A percentile compares a stretch with the other conserved stretches of the same genome.
Conservation (phyloP, 1,284 basidiomycete species). For the Marasmius sp. region DNA sequence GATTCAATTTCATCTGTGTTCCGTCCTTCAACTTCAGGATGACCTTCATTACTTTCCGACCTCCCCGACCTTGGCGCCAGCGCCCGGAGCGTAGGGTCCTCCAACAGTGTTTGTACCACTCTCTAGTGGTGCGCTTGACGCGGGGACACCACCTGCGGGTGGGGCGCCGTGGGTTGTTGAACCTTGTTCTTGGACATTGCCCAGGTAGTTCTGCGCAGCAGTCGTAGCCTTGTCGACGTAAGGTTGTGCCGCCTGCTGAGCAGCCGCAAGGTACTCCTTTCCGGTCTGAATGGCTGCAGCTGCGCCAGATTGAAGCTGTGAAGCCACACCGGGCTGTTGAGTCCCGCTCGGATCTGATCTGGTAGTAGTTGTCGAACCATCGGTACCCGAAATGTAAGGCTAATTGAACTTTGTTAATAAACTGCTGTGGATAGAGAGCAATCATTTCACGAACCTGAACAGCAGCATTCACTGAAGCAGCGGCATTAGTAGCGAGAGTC, state of each 20-base stretch:
- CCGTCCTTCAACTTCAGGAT: neutral
- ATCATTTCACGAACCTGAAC: constrained; percentile 44
- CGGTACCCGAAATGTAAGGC: constrained; percentile 32
- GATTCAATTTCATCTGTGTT: neutral
- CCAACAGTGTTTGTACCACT: constrained; percentile 37
- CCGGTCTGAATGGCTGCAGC: constrained; percentile 36
- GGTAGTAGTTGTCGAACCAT: constrained; percentile 16
- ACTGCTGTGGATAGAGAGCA: neutral
- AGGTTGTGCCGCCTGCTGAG: constrained; percentile 38
- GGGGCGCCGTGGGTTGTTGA: constrained; percentile 11
- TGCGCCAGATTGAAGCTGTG: constrained; percentile 35
- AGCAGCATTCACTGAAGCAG: constrained; percentile 31
- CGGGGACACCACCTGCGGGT: constrained; percentile 28
- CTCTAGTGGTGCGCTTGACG: constrained; percentile 42
- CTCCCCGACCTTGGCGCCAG: constrained; percentile 19
- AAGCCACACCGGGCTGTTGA: constrained; percentile 18
- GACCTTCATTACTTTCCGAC: neutral
- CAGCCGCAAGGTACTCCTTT: constrained; percentile 40
- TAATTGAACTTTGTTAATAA: constrained; percentile 12
- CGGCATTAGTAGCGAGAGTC: constrained; percentile 39
- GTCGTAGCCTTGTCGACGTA: constrained; percentile 23
- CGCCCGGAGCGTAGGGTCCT: constrained; percentile 32
- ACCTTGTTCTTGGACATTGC: constrained; percentile 22
- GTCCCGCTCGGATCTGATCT: neutral
- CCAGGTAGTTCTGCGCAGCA: constrained; percentile 28